A percentile compares a stretch with the other conserved stretches of the same genome.
Evolutionary conservation across 2,329 filamentous ascomycete genomes (phyloP).

Genomic region (Scedosporium aurantiacum): DNA sequence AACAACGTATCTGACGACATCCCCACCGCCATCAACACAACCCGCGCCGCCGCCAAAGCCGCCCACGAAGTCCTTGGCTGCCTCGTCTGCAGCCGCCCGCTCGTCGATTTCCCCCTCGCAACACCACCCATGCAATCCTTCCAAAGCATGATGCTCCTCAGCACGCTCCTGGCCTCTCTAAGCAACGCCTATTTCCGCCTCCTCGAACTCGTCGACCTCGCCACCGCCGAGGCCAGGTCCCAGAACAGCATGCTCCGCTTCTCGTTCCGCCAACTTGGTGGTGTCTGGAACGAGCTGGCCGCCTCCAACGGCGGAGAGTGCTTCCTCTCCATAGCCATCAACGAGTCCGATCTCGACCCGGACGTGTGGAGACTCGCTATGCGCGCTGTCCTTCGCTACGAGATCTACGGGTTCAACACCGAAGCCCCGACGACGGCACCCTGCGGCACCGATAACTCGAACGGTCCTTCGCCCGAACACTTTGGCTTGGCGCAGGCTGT

Average conservation of each 20-base stretch:
- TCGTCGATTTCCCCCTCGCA: slow-evolving; percentile 21
- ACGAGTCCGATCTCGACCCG: slow-evolving; percentile 37
- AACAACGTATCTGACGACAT: slow-evolving; percentile 34
- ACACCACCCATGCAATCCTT: slow-evolving; percentile 36
- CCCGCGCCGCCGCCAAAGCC: slow-evolving; percentile 34
- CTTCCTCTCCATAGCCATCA: slow-evolving; percentile 17
- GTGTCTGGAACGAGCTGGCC: slow-evolving; percentile 31
- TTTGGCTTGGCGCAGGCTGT: slow-evolving; percentile 45
- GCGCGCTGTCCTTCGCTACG: slow-evolving; percentile 41
- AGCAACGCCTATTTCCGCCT: slow-evolving; percentile 47
- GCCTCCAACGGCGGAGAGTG: slow-evolving; percentile 15
- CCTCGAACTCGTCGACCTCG: slow-evolving; percentile 42
- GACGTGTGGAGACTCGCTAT: slow-evolving; percentile 42
- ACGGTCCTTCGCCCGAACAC: slow-evolving; percentile 18
- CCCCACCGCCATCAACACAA: slow-evolving; percentile 32
- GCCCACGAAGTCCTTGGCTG: slow-evolving; percentile 44
- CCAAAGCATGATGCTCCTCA: slow-evolving; percentile 49
- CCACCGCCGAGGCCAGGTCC: slow-evolving; percentile 31
- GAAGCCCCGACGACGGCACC: slow-evolving; percentile 7
- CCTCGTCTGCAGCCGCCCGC: slow-evolving; percentile 29
- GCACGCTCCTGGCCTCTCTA: slow-evolving; percentile 44
- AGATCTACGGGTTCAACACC: slow-evolving; percentile 42
- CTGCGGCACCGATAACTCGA: background rate
- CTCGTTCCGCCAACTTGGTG: slow-evolving; percentile 34
- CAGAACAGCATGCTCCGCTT: slow-evolving; percentile 33